Evolutionary conservation across 352 stramenopile genomes (phyloP).

Genomic region (Pythium aristosporum): DNA sequence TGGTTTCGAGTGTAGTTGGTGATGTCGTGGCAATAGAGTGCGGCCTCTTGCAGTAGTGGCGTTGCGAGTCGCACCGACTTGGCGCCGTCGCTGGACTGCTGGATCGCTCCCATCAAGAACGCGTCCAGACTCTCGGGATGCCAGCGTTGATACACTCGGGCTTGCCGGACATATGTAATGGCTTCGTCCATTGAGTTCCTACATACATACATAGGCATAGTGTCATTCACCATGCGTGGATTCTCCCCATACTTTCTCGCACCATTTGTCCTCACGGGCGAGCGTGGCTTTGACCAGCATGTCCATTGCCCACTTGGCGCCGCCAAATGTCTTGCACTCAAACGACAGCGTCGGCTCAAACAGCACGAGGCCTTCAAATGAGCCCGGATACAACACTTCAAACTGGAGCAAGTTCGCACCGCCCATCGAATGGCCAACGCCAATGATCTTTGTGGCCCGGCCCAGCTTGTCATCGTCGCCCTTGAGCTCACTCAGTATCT

Average conservation of each 20-base stretch:
- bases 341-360: not conserved
- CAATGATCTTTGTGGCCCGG: conserved; percentile 6
- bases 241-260: no score
- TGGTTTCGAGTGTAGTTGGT: conserved; percentile 6
- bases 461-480: not conserved
- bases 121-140: conserved; percentile 5
- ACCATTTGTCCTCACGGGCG: no score
- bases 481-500: not conserved
- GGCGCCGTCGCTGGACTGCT: not conserved
- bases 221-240: no score
- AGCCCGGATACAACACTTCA: conserved; percentile 4
- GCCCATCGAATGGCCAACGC: conserved; percentile 17
- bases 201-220: no score
- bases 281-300: no score
- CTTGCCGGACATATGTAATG: no score
- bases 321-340: no score
- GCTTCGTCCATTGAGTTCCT: no score
- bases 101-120: conserved; percentile 7
- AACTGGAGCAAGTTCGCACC: not conserved
- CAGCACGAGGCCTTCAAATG: conserved; percentile 3
- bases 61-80: conserved; percentile 4
- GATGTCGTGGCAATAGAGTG: conserved; percentile 19
- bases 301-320: no score
- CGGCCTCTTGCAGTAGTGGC: conserved; percentile 16
- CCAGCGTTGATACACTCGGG: conserved; percentile 1